Base-by-base conservation (phyloP, 805 yeast species). In the Hanseniaspora taiwanica region DNA sequence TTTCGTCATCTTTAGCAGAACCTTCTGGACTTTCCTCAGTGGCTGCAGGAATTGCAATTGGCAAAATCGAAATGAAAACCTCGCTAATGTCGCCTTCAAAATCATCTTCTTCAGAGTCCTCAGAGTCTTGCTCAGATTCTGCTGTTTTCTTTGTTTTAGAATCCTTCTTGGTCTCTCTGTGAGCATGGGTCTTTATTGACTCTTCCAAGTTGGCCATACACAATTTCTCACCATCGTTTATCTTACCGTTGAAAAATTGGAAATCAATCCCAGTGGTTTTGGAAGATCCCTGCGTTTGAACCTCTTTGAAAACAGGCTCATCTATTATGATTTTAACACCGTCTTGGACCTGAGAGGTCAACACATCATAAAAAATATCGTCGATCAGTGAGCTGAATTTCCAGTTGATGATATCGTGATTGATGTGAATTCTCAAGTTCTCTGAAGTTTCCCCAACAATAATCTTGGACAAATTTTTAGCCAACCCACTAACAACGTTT, bases 171-270 rank as follows among this genome's bases (percentile, higher is more conserved):
- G 51, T 49, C 39, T 44, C 58, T 29, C 50, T 60, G 47, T 13
- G 19, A n/a, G 8, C 47, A 61, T 40, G 53, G 48, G 43, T 54
- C 51, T 65, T 72, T 39, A 78, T 69, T n/a, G 78, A 75, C 40
- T 76, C 74, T 23, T 85, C 95, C 50, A 89, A 68, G 54, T 85
- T 87, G 3, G 96, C 97, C 51, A 74, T 69, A 32, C 93, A 81
- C 44, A 91, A 70, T 57, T 91, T 89, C 52, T 82, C 93, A 12
- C 91, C 96, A 56, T 85, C 94, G 35, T 76, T 71, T 1, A 76
- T 52, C 46, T 81, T 80, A 7, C 96, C 96, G 17, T 69, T 63
- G 54, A 86, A 84, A 23, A 42, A 42, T 6, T 34, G 36, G 36
- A 33, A 33, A 19, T 33, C 36, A n/a, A 33, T 23, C 71, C 66